phyloP scores from a whole-genome alignment of 352 stramenopile genomes.

The Nothophytophthora sp. region DNA sequence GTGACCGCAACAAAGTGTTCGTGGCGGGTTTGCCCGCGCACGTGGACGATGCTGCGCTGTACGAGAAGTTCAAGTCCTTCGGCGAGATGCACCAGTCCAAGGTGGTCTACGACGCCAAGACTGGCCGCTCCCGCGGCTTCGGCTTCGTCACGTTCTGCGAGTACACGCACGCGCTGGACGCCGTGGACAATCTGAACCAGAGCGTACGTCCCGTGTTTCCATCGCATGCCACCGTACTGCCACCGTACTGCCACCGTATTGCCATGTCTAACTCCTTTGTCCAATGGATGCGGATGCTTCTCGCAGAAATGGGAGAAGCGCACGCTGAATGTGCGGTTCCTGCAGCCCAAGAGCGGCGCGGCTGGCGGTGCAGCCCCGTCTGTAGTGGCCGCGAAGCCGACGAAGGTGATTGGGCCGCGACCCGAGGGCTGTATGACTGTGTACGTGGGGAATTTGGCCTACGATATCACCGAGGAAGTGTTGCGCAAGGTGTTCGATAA shows the following conservation, averaged over 20 bases:
- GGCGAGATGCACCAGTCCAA: slow-evolving; percentile 89
- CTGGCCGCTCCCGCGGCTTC: slow-evolving; percentile 71
- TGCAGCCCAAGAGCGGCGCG: slow-evolving; percentile 64
- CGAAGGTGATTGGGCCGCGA: slow-evolving; percentile 60
- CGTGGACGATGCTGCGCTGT: slow-evolving; percentile 68
- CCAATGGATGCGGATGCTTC: too few relatives aligned
- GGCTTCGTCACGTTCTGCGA: slow-evolving; percentile 85
- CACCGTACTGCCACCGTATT: background rate
- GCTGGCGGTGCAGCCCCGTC: slow-evolving; percentile 1
- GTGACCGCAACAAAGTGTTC: slow-evolving; percentile 89
- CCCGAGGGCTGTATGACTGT: slow-evolving; percentile 91
- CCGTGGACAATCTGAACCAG: slow-evolving; percentile 77
- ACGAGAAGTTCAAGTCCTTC: slow-evolving; percentile 72
- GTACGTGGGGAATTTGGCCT: slow-evolving; percentile 97
- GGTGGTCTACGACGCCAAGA: slow-evolving; percentile 75
- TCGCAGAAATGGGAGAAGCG: slow-evolving; percentile 89
- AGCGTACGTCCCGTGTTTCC: background rate
- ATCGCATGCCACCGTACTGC: too few relatives aligned
- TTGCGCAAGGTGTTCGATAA: slow-evolving; percentile 80
- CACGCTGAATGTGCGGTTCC: slow-evolving; percentile 82
- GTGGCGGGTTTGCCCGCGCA: slow-evolving; percentile 68
- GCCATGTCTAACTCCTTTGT: background rate
- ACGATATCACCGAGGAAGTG: slow-evolving; percentile 92
- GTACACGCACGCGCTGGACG: slow-evolving; percentile 79
- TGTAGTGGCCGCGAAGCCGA: slow-evolving; percentile 13